These are phyloP conservation scores for Penicillium vulpinum DNA, from an alignment of 2,329 filamentous ascomycete genomes.

Conservation along the genomic window DNA sequence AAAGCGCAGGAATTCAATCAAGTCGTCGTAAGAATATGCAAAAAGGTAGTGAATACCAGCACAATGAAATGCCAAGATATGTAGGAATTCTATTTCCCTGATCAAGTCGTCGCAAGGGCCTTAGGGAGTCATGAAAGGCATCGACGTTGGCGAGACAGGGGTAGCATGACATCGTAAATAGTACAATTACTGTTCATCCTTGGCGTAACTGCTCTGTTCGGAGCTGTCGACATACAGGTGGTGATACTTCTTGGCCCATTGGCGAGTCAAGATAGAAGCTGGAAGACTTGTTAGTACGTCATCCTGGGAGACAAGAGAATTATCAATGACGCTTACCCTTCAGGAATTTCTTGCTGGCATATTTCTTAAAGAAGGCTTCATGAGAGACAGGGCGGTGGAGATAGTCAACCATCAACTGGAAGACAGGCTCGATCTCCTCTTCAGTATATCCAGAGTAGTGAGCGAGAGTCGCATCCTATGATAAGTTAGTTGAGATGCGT, in stretches of 20 bases:
- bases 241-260: slow-evolving; percentile 84
- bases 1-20: slow-evolving; percentile 36
- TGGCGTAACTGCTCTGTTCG: slow-evolving; percentile 35
- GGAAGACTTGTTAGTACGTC: slow-evolving; percentile 22
- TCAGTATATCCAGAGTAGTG: slow-evolving; percentile 94
- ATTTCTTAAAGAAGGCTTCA: slow-evolving; percentile 99
- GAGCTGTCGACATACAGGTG: slow-evolving; percentile 39
- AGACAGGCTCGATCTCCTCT: slow-evolving; percentile 87
- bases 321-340: slow-evolving; percentile 67
- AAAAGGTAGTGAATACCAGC: slow-evolving; percentile 41
- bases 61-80: slow-evolving; percentile 45
- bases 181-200: slow-evolving; percentile 34
- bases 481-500: not conserved
- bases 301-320: not conserved
- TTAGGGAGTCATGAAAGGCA: slow-evolving; percentile 27
- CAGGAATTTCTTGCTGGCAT: slow-evolving; percentile 98
- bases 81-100: slow-evolving; percentile 34
- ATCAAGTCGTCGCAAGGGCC: slow-evolving; percentile 21
- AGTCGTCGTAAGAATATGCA: slow-evolving; percentile 44
- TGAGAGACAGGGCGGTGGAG: slow-evolving; percentile 85
- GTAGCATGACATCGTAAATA: slow-evolving; percentile 29
- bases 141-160: slow-evolving; percentile 23
- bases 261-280: slow-evolving; percentile 89
- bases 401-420: slow-evolving; percentile 95
- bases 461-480: slow-evolving; percentile 75